Evolutionary conservation across 768 basidiomycete genomes (phyloP).

Genomic region (Sistotremastrum niveocremeum): DNA sequence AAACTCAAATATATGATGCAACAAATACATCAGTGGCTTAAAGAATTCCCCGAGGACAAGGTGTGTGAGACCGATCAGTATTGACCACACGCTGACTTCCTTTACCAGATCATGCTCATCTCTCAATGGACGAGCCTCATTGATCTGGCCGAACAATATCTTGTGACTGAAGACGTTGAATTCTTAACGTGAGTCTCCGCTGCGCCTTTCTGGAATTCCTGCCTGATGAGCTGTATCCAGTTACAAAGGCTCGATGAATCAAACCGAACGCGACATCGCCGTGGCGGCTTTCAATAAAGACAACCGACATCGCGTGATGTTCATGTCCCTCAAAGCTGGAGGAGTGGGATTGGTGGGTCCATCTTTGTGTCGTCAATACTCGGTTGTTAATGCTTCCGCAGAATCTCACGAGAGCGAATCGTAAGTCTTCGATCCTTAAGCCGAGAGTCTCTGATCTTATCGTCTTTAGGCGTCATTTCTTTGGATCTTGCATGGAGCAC

Average conservation of each 20-base stretch:
- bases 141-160: conserved; percentile 46
- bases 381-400: conserved; percentile 17
- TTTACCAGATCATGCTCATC: conserved; percentile 40
- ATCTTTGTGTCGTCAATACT: background rate
- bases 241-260: conserved; percentile 50
- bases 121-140: conserved; percentile 63
- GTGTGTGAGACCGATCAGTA: conserved; percentile 16
- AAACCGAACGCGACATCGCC: conserved; percentile 36
- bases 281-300: conserved; percentile 47
- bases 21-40: conserved; percentile 29
- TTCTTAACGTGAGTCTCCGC: conserved; percentile 36
- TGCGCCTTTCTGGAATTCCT: background rate
- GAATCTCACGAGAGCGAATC: conserved; percentile 50
- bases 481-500: conserved; percentile 53
- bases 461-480: conserved; percentile 32
- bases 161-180: conserved; percentile 34
- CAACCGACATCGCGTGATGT: conserved; percentile 42
- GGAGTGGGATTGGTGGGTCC: conserved; percentile 26
- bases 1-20: conserved; percentile 70
- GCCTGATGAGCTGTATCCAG: conserved; percentile 14
- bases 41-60: conserved; percentile 46
- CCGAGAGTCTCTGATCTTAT: background rate
- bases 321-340: conserved; percentile 53
- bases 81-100: background rate
- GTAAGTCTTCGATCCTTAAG: conserved; percentile 11